These are phyloP conservation scores for Macaranga tanarius DNA, from an alignment of 441 rosid genomes.

Conservation along the genomic window DNA sequence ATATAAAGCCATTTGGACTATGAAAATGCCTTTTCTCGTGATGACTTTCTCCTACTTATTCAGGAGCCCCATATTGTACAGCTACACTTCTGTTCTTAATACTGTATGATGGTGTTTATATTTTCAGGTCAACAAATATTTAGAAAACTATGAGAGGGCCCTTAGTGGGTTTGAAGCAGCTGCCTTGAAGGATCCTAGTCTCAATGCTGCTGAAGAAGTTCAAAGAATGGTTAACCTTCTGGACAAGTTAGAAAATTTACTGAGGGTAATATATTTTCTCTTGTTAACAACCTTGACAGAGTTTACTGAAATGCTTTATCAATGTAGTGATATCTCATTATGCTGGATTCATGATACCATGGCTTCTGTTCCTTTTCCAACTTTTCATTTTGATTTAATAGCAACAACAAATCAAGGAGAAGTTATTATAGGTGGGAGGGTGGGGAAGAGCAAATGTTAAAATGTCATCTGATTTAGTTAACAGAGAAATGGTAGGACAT, in stretches of 20 bases:
- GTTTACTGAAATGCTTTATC: neutral
- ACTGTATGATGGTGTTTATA: slow-evolving; percentile 14
- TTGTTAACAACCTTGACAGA: neutral
- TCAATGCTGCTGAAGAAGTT: slow-evolving; percentile 59
- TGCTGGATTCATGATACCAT: neutral
- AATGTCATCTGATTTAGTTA: neutral
- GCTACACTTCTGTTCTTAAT: slow-evolving; percentile 5
- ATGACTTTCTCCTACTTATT: slow-evolving; percentile 3
- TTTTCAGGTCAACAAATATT: slow-evolving; percentile 64
- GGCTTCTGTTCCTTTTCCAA: neutral
- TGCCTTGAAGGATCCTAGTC: slow-evolving; percentile 64
- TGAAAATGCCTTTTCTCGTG: neutral
- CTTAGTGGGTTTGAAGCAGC: slow-evolving; percentile 76
- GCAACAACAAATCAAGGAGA: neutral
- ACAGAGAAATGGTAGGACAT: neutral
- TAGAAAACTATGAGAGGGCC: slow-evolving; percentile 78
- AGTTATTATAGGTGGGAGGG: neutral
- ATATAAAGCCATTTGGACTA: neutral
- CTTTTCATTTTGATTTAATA: neutral
- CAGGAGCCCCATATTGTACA: slow-evolving; percentile 5
- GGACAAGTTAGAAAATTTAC: slow-evolving; percentile 48
- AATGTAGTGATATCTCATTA: neutral
- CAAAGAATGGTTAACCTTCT: slow-evolving; percentile 59
- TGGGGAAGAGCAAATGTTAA: neutral
- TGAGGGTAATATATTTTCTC: slow-evolving; percentile 43